Evolutionary conservation across 2,329 filamentous ascomycete genomes (phyloP), one percentile per base, ranked within the genome.

Genomic region (Pseudocercospora musae): DNA sequence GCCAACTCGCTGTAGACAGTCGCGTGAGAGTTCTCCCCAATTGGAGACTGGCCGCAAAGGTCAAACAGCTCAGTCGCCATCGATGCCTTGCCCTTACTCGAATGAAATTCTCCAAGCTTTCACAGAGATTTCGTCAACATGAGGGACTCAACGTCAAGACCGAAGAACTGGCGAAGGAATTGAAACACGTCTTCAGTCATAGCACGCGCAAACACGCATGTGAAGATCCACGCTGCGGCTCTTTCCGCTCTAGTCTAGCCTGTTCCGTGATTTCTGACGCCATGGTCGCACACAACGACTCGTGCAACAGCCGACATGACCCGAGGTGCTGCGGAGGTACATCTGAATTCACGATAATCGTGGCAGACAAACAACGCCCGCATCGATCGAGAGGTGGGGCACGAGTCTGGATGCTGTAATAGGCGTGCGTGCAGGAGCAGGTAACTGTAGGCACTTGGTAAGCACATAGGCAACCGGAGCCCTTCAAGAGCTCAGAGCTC

Each of bases 201-300:
- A 44, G 56, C 57, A 52, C 44, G 44, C 57, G 46, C 27, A 37
- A 54, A 54, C 49, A 37, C 31, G 58, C 58, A 60, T 55, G 58
- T 60, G 58, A 46, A 60, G 52, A 60, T 25, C 44, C 44, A 48
- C 44, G 18, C 10, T 10, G 3, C 44, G 44, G 44, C 18, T 52
- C 21, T 52, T 23, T 25, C 48, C 21, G 15, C 15, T 6, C 1
- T 8, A n/a, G 48, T 29, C 21, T 27, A 52, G 23, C 21, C 5
- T 13, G 48, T 27, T 52, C 48, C 48, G 48, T 52, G 48, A 52
- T 31, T n/a, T 25, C 48, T 52, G 48, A 52, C 48, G 48, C 23
- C 48, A 52, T 52, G 48, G 37, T 18, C 7, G 37, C 37, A n/a
- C 15, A 40, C 37, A 40, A 40, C 37, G 37, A 40, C 37, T 48